phyloP scores from a whole-genome alignment of 148 eudicot genomes.

The Fallopia convolvulus region DNA sequence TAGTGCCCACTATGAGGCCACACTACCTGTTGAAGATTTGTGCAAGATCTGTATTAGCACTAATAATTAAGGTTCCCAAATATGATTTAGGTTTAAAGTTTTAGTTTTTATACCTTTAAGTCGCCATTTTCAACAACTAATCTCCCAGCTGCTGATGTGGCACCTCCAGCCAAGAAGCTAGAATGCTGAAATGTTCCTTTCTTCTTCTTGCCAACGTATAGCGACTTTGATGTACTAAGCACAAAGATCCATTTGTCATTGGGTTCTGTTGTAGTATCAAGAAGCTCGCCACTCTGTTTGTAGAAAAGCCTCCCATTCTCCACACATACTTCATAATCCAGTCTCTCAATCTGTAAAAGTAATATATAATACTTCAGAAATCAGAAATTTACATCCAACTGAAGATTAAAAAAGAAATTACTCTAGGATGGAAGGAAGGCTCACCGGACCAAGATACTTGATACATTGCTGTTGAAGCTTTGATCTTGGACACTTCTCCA shows the following conservation, averaged over 20 bases:
- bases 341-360: constrained; percentile 73
- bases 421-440: constrained; percentile 13
- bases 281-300: constrained; percentile 49
- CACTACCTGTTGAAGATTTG: constrained; percentile 42
- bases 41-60: background rate
- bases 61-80: too few relatives aligned
- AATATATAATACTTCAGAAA: background rate
- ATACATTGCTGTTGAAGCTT: constrained; percentile 95
- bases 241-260: constrained; percentile 92
- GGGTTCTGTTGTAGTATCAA: constrained; percentile 58
- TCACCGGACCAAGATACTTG: constrained; percentile 95
- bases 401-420: background rate
- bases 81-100: background rate
- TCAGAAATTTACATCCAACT: background rate
- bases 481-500: constrained; percentile 66
- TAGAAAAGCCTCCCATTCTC: constrained; percentile 60
- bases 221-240: constrained; percentile 71
- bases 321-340: constrained; percentile 64
- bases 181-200: constrained; percentile 97
- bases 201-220: constrained; percentile 81
- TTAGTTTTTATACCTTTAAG: constrained; percentile 52
- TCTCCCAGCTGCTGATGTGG: constrained; percentile 95
- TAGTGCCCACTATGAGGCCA: constrained; percentile 99
- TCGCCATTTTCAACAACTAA: constrained; percentile 64
- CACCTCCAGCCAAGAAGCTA: constrained; percentile 97